Evolutionary conservation across 768 basidiomycete genomes (phyloP).

Genomic region (Hericium erinaceus): DNA sequence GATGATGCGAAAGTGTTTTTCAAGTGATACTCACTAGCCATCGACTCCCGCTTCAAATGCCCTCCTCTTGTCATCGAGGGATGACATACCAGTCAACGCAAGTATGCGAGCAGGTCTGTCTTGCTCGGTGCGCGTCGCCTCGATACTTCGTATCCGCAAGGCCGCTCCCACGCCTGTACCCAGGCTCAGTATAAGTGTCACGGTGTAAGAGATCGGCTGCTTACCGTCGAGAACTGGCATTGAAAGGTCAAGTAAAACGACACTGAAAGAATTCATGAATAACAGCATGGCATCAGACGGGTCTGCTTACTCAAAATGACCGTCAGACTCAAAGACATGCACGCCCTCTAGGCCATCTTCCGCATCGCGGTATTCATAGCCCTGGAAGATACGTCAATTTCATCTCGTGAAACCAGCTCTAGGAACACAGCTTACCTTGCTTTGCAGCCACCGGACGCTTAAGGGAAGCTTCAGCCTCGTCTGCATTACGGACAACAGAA

Average conservation of each 20-base stretch:
- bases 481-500: not conserved
- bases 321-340: constrained; percentile 55
- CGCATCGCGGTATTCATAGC: constrained; percentile 70
- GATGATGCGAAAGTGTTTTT: not conserved
- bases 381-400: constrained; percentile 26
- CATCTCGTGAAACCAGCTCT: too few relatives aligned
- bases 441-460: constrained; percentile 58
- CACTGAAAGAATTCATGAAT: constrained; percentile 33
- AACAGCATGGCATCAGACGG: not conserved
- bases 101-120: constrained; percentile 46
- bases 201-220: not conserved
- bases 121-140: constrained; percentile 26
- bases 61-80: constrained; percentile 81
- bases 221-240: constrained; percentile 91
- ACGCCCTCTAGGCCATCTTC: constrained; percentile 84
- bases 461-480: constrained; percentile 14
- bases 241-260: constrained; percentile 81
- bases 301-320: constrained; percentile 74
- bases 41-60: constrained; percentile 93
- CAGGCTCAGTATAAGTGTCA: not conserved
- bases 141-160: constrained; percentile 69
- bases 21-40: constrained; percentile 65
- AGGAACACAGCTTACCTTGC: constrained; percentile 29
- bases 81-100: constrained; percentile 90
- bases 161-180: constrained; percentile 74